A percentile compares a stretch with the other conserved stretches of the same genome.
phyloP scores from a whole-genome alignment of 805 yeast genomes.

The Yamadazyma scolyti region DNA sequence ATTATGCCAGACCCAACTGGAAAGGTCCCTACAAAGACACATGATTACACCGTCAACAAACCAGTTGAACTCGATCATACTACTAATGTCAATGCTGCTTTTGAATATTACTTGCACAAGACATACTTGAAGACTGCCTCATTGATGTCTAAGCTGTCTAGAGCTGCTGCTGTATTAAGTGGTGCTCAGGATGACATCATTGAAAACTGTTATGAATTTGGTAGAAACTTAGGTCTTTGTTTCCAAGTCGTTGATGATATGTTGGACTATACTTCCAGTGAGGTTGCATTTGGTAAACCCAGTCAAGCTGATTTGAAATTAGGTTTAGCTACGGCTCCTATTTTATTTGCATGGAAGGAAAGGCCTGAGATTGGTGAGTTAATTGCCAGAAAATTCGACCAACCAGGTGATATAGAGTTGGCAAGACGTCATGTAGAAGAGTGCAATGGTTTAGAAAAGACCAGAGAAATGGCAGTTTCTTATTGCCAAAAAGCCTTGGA shows the following conservation, averaged over 20 bases:
- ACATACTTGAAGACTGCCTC: conserved; percentile 95
- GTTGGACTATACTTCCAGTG: conserved; percentile 90
- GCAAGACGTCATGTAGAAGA: conserved; percentile 72
- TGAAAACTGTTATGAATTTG: conserved; percentile 86
- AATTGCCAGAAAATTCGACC: conserved; percentile 76
- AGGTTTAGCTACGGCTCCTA: conserved; percentile 97
- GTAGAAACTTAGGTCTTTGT: conserved; percentile 89
- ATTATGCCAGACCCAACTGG: conserved; percentile 57
- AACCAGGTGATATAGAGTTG: conserved; percentile 79
- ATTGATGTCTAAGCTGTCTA: conserved; percentile 85
- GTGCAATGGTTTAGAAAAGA: conserved; percentile 72
- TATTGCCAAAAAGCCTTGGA: conserved; percentile 74
- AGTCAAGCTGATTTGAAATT: conserved; percentile 91
- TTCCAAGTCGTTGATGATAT: conserved; percentile 96
- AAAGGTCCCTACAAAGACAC: conserved; percentile 55
- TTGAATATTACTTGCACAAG: conserved; percentile 91
- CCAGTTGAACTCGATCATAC: conserved; percentile 48
- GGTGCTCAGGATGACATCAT: conserved; percentile 75
- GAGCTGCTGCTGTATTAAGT: conserved; percentile 90
- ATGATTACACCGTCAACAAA: conserved; percentile 49
- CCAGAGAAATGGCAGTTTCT: conserved; percentile 69
- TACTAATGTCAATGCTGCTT: conserved; percentile 77
- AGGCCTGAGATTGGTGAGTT: conserved; percentile 80
- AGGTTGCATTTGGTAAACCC: conserved; percentile 86
- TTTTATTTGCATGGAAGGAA: conserved; percentile 88